These are phyloP conservation scores for Cornus florida DNA, from an alignment of 148 eudicot species.

Conservation along the genomic window DNA sequence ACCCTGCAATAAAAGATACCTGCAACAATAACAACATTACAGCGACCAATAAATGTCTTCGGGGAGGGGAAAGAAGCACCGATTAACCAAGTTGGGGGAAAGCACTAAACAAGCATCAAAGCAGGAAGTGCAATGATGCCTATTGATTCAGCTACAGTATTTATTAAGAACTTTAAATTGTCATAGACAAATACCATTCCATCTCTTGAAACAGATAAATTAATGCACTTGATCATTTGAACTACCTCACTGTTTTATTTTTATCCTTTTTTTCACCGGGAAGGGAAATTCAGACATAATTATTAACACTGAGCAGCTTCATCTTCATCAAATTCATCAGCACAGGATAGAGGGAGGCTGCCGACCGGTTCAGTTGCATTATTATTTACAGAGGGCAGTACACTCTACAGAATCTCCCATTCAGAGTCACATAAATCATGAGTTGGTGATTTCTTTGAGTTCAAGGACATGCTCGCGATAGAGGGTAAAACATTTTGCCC, in stretches of 20 bases:
- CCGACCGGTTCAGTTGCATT: slow-evolving; percentile 1
- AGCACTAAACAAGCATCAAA: neutral
- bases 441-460: slow-evolving; percentile 6
- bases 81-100: neutral
- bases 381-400: slow-evolving; percentile 4
- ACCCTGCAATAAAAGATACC: too few relatives aligned
- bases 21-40: neutral
- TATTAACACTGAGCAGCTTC: neutral
- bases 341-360: slow-evolving; percentile 1
- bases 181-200: neutral
- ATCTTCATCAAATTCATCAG: slow-evolving; percentile 8
- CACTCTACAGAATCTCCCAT: slow-evolving; percentile 47
- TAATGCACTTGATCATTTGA: neutral
- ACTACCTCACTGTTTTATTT: neutral
- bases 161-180: neutral
- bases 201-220: neutral
- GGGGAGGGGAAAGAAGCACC: neutral
- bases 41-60: neutral
- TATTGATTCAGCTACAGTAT: neutral
- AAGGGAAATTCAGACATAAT: neutral
- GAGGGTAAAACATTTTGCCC: slow-evolving; percentile 15
- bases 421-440: slow-evolving; percentile 27
- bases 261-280: too few relatives aligned
- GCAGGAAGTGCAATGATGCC: neutral
- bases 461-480: neutral